A percentile compares a stretch with the other conserved stretches of the same genome.
phyloP scores from a whole-genome alignment of 176 grass and related monocot species.

The Thinopyrum elongatum region DNA sequence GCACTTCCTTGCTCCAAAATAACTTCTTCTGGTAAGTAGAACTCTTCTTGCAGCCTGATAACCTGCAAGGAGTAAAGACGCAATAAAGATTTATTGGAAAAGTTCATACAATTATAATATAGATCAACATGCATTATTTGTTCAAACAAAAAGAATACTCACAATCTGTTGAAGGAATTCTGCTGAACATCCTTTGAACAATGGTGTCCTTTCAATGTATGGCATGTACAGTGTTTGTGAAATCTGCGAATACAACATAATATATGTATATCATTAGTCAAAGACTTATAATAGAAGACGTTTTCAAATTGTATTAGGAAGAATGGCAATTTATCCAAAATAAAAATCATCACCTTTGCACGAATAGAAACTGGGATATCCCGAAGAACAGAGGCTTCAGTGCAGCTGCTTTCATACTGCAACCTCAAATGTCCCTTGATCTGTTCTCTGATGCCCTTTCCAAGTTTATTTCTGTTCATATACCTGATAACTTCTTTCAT shows the following conservation, averaged over 20 bases:
- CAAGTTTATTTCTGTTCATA: conserved; percentile 92
- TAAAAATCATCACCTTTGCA: conserved; percentile 51
- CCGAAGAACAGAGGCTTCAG: conserved; percentile 80
- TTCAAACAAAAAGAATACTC: conserved; percentile 18
- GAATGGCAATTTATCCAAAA: neutral
- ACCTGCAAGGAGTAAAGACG: conserved; percentile 35
- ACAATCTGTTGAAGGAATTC: conserved; percentile 99
- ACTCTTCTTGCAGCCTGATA: conserved; percentile 86
- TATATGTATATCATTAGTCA: neutral
- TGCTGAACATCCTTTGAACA: conserved; percentile 84
- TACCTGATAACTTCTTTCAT: conserved; percentile 95
- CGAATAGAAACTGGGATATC: conserved; percentile 89
- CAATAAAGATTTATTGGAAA: neutral
- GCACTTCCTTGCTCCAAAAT: conserved; percentile 83
- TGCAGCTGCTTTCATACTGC: conserved; percentile 88
- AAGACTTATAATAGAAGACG: neutral
- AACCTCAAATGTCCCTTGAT: conserved; percentile 85
- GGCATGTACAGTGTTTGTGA: conserved; percentile 80
- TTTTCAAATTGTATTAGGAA: conserved; percentile 3
- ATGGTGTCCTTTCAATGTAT: conserved; percentile 58
- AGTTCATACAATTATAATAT: neutral
- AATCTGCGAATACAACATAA: conserved; percentile 44
- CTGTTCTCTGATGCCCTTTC: conserved; percentile 76
- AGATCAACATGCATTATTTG: neutral
- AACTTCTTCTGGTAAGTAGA: conserved; percentile 83